Percentiles rank a stretch among this genome's conserved stretches.
phyloP scores from a whole-genome alignment of 495 filamentous ascomycete genomes.

The Entonaema liquescens region DNA sequence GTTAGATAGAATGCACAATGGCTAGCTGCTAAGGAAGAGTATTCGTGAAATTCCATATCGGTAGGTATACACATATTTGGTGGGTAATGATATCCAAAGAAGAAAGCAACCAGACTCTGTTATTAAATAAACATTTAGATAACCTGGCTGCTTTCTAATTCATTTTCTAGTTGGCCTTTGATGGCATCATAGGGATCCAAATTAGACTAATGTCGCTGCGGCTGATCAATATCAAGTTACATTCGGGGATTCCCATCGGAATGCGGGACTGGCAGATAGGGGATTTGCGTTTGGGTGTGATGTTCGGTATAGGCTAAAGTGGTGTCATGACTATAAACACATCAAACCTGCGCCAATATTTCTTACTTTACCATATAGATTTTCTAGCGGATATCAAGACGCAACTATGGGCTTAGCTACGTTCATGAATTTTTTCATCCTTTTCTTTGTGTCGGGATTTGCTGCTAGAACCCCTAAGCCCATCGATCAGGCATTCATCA shows the following conservation, averaged over 20 bases:
- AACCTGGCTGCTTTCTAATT: too few relatives aligned
- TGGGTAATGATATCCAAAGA: too few relatives aligned
- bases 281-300: neutral
- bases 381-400: neutral
- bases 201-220: neutral
- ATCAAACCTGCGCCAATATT: neutral
- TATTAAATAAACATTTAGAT: too few relatives aligned
- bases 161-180: neutral
- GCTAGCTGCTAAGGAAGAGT: too few relatives aligned
- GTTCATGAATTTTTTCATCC: neutral
- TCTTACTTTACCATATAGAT: neutral
- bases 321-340: neutral
- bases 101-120: too few relatives aligned
- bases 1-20: too few relatives aligned
- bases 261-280: neutral
- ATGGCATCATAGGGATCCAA: neutral
- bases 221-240: neutral
- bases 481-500: slow-evolving; percentile 18
- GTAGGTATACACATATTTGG: too few relatives aligned
- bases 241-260: slow-evolving; percentile 4
- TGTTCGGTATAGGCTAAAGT: slow-evolving; percentile 27
- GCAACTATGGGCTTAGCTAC: neutral
- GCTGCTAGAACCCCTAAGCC: slow-evolving; percentile 10
- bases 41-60: too few relatives aligned
- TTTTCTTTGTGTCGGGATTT: neutral